These are phyloP conservation scores for Neurospora crassa DNA, from an alignment of 2,329 filamentous ascomycete genomes.

Conservation along the genomic window DNA sequence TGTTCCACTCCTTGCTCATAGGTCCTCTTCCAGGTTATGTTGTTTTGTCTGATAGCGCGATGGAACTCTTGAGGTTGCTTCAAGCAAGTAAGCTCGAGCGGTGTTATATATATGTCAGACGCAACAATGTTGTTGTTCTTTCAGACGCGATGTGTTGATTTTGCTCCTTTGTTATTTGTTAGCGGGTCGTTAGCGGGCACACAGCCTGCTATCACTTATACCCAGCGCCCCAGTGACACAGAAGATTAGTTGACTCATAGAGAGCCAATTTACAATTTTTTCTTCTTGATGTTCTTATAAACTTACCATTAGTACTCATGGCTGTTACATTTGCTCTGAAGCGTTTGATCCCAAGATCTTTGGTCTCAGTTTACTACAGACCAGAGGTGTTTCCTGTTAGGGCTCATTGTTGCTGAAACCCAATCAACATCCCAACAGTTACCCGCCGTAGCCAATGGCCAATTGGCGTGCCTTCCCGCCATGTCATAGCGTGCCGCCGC, in stretches of 20 bases:
- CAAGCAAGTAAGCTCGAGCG: too few species aligned
- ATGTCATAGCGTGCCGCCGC: not conserved
- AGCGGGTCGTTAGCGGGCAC: not conserved
- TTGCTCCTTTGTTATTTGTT: not conserved
- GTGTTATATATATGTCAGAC: too few species aligned
- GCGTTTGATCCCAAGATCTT: rapidly evolving
- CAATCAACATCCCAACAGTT: not conserved
- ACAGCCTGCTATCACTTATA: not conserved
- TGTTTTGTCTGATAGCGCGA: too few species aligned
- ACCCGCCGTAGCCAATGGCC: not conserved
- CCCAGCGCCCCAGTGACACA: not conserved
- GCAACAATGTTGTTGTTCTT: too few species aligned
- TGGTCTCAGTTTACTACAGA: not conserved
- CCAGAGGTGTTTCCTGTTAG: not conserved
- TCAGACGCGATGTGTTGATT: too few species aligned
- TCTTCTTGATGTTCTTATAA: too few species aligned
- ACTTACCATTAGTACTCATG: too few species aligned
- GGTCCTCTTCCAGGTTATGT: not conserved
- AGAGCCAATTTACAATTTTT: not conserved
- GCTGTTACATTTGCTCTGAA: not conserved
- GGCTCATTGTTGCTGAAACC: not conserved
- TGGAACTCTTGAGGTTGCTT: too few species aligned
- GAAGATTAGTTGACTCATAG: rapidly evolving
- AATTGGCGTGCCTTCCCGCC: not conserved
- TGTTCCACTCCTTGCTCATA: not conserved